These are phyloP conservation scores for Carallia pectinifolia DNA, from an alignment of 345 rosid species.

Conservation along the genomic window DNA sequence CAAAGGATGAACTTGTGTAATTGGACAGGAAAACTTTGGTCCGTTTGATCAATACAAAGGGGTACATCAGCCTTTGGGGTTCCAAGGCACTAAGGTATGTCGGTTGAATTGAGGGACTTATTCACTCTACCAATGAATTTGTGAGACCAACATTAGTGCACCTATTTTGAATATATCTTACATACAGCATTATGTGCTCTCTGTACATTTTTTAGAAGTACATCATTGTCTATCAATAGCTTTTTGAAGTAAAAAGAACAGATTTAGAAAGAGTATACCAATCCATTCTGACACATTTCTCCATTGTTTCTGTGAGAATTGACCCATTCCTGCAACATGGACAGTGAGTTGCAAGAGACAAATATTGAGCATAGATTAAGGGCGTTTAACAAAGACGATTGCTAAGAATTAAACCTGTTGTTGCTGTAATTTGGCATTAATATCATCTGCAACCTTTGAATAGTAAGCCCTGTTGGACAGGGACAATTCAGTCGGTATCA, in stretches of 20 bases:
- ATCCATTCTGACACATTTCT: constrained; percentile 29
- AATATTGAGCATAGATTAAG: neutral
- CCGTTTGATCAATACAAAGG: neutral
- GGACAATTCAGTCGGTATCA: neutral
- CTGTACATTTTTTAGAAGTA: neutral
- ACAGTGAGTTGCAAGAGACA: constrained; percentile 13
- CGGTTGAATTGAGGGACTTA: neutral
- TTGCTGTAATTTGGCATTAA: constrained; percentile 44
- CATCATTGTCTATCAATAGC: neutral
- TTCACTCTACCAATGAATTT: neutral
- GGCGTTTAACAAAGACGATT: constrained; percentile 6
- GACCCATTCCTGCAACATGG: constrained; percentile 51
- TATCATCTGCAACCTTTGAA: constrained; percentile 44
- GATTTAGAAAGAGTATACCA: constrained; percentile 29
- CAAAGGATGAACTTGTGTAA: neutral
- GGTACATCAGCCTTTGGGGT: neutral
- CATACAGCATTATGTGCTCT: neutral
- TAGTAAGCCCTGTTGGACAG: constrained; percentile 48
- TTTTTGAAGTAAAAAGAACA: neutral
- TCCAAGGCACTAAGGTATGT: neutral
- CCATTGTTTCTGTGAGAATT: constrained; percentile 22
- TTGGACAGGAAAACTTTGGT: neutral
- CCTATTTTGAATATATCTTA: neutral
- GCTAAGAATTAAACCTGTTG: constrained; percentile 48
- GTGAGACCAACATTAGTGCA: neutral